These are phyloP conservation scores for Fraxinus quadrangulata DNA, from an alignment of 257 asterid genomes.

Conservation along the genomic window DNA sequence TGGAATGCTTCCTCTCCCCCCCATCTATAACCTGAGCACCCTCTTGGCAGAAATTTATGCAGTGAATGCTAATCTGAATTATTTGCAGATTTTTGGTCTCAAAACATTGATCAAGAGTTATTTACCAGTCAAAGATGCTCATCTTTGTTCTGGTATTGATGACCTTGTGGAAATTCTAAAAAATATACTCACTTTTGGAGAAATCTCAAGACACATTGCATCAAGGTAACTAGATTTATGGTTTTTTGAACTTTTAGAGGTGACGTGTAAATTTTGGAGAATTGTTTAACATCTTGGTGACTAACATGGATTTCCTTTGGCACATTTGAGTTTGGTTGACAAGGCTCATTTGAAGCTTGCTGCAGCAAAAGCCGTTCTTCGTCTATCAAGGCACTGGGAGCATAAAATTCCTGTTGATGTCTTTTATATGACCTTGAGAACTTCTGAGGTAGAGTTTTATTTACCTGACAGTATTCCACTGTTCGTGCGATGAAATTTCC, in stretches of 20 bases:
- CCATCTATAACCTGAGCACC: neutral
- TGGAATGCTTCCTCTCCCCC: conserved; percentile 9
- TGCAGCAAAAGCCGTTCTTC: conserved; percentile 97
- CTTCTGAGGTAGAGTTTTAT: conserved; percentile 68
- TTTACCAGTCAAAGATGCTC: conserved; percentile 92
- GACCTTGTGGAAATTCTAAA: conserved; percentile 65
- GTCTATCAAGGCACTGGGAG: conserved; percentile 91
- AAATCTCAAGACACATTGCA: conserved; percentile 57
- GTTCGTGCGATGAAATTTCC: conserved; percentile 17
- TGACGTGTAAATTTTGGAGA: neutral
- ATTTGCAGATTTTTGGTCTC: conserved; percentile 78
- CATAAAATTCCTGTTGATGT: conserved; percentile 85
- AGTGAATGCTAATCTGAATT: conserved; percentile 10
- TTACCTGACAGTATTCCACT: conserved; percentile 23
- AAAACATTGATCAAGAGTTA: conserved; percentile 94
- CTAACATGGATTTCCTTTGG: conserved; percentile 26
- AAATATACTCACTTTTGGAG: conserved; percentile 76
- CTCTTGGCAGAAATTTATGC: conserved; percentile 15
- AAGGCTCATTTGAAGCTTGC: conserved; percentile 94
- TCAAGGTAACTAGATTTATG: conserved; percentile 60
- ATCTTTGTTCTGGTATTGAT: conserved; percentile 85
- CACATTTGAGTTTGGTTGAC: conserved; percentile 68
- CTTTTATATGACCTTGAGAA: conserved; percentile 69
- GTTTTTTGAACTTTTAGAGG: neutral
- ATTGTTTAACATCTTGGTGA: conserved; percentile 15